Evolutionary conservation across 108 stramenopile genomes (phyloP).

Genomic region (Aurantiochytrium sp.): DNA sequence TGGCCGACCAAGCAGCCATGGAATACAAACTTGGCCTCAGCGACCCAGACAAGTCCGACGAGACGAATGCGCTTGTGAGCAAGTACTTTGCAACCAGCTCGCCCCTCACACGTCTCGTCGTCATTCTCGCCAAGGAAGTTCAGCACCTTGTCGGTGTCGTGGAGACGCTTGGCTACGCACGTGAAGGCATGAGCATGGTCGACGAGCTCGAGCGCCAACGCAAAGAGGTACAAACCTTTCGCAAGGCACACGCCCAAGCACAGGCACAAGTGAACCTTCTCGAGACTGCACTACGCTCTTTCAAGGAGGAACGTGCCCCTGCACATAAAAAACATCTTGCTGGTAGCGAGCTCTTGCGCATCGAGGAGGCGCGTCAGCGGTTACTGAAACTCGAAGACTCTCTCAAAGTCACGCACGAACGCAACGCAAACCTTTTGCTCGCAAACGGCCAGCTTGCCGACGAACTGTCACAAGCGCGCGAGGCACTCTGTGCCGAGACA

Average conservation of each 20-base stretch:
- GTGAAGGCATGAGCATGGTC: neutral
- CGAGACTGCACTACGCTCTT: neutral
- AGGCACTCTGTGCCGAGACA: neutral
- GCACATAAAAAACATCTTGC: neutral
- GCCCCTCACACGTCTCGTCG: neutral
- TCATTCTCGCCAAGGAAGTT: neutral
- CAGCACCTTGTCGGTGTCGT: neutral
- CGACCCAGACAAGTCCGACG: neutral
- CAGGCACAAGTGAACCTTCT: neutral
- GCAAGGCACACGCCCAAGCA: neutral
- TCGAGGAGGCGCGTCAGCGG: neutral
- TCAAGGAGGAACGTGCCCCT: neutral
- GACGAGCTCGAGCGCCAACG: neutral
- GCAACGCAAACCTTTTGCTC: neutral
- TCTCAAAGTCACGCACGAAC: neutral
- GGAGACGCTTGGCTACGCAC: neutral
- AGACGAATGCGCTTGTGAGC: neutral
- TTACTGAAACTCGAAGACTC: neutral
- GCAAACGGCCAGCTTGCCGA: neutral
- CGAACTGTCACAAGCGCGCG: neutral
- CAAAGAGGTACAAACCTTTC: neutral
- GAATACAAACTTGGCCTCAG: neutral
- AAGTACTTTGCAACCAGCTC: neutral
- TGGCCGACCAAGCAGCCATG: neutral
- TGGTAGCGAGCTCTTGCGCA: neutral